These are phyloP conservation scores for Trapa bicornis DNA, from an alignment of 345 rosid genomes.

Conservation along the genomic window DNA sequence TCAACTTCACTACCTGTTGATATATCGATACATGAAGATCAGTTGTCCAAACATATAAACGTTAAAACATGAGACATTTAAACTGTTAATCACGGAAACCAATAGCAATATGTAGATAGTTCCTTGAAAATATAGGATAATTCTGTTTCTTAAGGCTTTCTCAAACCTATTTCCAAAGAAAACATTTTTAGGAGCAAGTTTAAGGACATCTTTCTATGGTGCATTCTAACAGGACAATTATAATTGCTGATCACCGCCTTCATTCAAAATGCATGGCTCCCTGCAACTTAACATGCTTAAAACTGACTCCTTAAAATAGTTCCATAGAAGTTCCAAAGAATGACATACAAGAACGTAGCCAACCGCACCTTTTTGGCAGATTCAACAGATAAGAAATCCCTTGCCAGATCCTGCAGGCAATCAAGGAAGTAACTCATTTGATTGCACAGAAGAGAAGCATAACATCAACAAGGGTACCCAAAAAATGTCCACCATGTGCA, in stretches of 20 bases:
- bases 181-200: too few relatives aligned
- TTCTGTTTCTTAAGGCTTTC: too few relatives aligned
- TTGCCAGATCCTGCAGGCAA: slow-evolving; percentile 40
- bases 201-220: too few relatives aligned
- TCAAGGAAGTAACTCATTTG: background rate
- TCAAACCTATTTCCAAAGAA: too few relatives aligned
- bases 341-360: background rate
- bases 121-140: background rate
- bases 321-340: background rate
- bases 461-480: background rate
- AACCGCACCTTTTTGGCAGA: slow-evolving; percentile 44
- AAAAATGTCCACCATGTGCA: background rate
- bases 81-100: background rate
- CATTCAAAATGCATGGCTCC: background rate
- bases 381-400: slow-evolving; percentile 42
- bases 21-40: background rate
- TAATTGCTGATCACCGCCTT: background rate
- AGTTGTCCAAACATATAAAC: background rate
- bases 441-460: background rate
- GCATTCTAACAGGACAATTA: background rate
- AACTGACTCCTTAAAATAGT: background rate
- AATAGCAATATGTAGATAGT: background rate
- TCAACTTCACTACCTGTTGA: slow-evolving; percentile 57
- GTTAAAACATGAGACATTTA: background rate
- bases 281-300: background rate